Evolutionary conservation across 208 protist genomes (phyloP).

Genomic region (Trypanosoma theileri): DNA sequence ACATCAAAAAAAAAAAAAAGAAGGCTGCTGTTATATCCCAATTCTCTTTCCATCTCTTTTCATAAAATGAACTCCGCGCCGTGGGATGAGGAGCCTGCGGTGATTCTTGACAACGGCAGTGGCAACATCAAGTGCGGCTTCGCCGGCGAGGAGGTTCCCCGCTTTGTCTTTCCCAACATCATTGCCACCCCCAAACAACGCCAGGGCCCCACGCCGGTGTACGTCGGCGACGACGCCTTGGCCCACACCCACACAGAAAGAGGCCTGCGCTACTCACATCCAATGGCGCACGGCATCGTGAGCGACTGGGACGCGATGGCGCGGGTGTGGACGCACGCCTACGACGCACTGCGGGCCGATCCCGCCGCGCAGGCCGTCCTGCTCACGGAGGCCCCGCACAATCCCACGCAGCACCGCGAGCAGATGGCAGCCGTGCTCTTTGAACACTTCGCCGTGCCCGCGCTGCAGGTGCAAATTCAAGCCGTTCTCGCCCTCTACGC

Average conservation of each 20-base stretch:
- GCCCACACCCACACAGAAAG: conserved; percentile 79
- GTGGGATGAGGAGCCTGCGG: conserved; percentile 62
- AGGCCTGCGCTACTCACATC: conserved; percentile 91
- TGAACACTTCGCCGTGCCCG: conserved; percentile 87
- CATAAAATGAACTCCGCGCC: conserved; percentile 31
- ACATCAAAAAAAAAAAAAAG: not conserved
- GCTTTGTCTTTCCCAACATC: conserved; percentile 95
- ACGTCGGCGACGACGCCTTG: conserved; percentile 94
- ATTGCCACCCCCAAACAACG: conserved; percentile 94
- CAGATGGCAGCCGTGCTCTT: conserved; percentile 96
- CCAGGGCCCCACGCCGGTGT: conserved; percentile 91
- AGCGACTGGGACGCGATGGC: conserved; percentile 98
- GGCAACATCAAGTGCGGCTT: conserved; percentile 95
- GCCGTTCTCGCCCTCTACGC: conserved; percentile 96
- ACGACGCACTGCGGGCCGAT: conserved; percentile 95
- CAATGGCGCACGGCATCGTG: conserved; percentile 96
- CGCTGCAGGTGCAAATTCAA: conserved; percentile 94
- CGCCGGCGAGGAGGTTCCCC: conserved; percentile 96
- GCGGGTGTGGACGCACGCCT: conserved; percentile 98
- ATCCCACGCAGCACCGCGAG: conserved; percentile 92
- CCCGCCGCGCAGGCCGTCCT: conserved; percentile 97
- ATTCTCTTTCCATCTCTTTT: not conserved
- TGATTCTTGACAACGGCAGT: conserved; percentile 86
- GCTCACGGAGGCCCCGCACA: conserved; percentile 91
- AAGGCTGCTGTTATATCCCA: too few relatives aligned